Percentiles rank a stretch among this genome's conserved stretches.
Evolutionary conservation across 495 filamentous ascomycete genomes (phyloP).

Genomic region (Aspergillus incahuasiensis): DNA sequence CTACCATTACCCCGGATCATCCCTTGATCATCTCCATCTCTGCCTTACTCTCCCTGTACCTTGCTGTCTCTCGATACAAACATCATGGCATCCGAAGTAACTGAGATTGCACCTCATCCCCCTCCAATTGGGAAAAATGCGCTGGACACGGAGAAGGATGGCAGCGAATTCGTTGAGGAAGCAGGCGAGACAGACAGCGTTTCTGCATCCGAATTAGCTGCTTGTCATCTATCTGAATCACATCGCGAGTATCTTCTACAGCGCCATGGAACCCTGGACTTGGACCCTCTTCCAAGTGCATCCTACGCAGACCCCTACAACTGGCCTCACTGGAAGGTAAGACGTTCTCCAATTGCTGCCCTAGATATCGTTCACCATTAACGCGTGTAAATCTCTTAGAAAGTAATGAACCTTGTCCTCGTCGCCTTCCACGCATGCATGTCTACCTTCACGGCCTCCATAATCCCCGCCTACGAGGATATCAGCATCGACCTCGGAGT

Average conservation of each 20-base stretch:
- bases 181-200: not conserved
- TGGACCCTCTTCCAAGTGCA: constrained; percentile 47
- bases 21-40: not conserved
- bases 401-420: constrained; percentile 48
- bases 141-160: not conserved
- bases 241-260: constrained; percentile 3
- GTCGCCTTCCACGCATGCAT: constrained; percentile 54
- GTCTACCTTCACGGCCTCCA: constrained; percentile 53
- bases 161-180: constrained; percentile 3
- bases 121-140: not conserved
- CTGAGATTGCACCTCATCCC: not conserved
- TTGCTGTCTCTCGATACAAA: not conserved
- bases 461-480: constrained; percentile 46
- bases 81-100: constrained; percentile 1
- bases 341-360: not conserved
- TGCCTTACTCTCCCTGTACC: not conserved
- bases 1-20: constrained; percentile 4
- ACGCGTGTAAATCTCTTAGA: constrained; percentile 26
- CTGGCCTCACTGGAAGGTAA: constrained; percentile 44
- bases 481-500: constrained; percentile 41
- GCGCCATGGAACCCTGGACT: constrained; percentile 24
- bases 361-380: not conserved
- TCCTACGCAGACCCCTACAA: constrained; percentile 49
- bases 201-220: not conserved
- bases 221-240: not conserved